phyloP scores from a whole-genome alignment of 1,284 basidiomycete genomes.

The Moesziomyces antarcticus region DNA sequence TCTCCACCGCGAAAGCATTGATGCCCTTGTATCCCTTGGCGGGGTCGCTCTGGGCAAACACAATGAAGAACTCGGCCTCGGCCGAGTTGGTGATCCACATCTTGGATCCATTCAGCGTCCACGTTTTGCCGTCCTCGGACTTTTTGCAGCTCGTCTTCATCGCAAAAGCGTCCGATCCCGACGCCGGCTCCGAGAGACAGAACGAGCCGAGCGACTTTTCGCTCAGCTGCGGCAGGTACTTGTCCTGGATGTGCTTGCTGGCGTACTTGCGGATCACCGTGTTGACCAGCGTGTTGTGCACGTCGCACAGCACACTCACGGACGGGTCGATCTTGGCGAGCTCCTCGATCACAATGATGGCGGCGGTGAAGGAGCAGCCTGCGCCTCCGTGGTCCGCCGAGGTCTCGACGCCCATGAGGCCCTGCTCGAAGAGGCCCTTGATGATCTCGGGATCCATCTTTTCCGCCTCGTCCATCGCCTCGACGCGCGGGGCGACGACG shows the following conservation, averaged over 20 bases:
- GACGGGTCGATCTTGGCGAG: conserved; percentile 95
- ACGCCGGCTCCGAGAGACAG: conserved; percentile 90
- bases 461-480: conserved; percentile 98
- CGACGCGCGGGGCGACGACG: conserved; percentile 87
- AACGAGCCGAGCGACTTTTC: conserved; percentile 90
- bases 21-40: conserved; percentile 99
- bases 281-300: conserved; percentile 87
- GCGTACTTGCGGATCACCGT: conserved; percentile 91
- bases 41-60: conserved; percentile 95
- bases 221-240: conserved; percentile 87
- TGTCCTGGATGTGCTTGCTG: conserved; percentile 83
- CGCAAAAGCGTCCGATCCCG: conserved; percentile 96
- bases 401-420: conserved; percentile 98
- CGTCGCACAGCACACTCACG: conserved; percentile 95
- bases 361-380: conserved; percentile 90
- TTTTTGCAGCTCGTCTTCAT: conserved; percentile 92
- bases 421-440: conserved; percentile 91
- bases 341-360: conserved; percentile 97
- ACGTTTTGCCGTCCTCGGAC: conserved; percentile 75
- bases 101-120: conserved; percentile 92
- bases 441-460: conserved; percentile 90
- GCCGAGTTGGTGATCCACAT: conserved; percentile 99
- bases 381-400: conserved; percentile 84
- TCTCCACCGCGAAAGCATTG: conserved; percentile 94
- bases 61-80: conserved; percentile 86